These are phyloP conservation scores for Adansonia gregorii DNA, from an alignment of 441 rosid genomes.

Conservation along the genomic window DNA sequence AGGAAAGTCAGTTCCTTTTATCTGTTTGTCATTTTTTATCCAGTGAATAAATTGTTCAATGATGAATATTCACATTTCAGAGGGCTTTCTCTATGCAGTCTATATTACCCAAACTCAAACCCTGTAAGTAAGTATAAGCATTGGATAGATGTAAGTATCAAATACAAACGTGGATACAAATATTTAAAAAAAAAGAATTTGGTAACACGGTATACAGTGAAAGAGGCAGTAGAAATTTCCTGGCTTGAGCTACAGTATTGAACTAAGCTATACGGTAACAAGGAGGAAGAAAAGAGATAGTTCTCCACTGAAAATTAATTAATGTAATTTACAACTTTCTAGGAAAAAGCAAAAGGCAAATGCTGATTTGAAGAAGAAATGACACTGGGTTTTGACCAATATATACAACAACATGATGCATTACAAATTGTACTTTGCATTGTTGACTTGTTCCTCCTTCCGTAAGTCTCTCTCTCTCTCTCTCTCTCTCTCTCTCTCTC, in stretches of 20 bases:
- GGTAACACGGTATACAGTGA: background rate
- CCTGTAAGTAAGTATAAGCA: background rate
- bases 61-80: background rate
- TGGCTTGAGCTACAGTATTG: background rate
- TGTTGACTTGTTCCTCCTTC: constrained; percentile 12
- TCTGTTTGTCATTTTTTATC: background rate
- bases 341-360: background rate
- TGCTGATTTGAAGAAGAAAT: background rate
- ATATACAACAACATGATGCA: background rate
- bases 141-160: background rate
- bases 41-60: background rate
- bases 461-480: background rate
- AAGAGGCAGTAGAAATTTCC: background rate
- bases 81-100: background rate
- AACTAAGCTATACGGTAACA: background rate
- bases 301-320: background rate
- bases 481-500: background rate
- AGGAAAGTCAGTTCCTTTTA: background rate
- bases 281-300: background rate
- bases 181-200: background rate
- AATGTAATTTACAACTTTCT: background rate
- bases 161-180: background rate
- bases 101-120: too few species aligned
- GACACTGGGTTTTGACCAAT: background rate
- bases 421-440: constrained; percentile 5